phyloP scores from a whole-genome alignment of 805 yeast species.

The Lachancea waltii region DNA sequence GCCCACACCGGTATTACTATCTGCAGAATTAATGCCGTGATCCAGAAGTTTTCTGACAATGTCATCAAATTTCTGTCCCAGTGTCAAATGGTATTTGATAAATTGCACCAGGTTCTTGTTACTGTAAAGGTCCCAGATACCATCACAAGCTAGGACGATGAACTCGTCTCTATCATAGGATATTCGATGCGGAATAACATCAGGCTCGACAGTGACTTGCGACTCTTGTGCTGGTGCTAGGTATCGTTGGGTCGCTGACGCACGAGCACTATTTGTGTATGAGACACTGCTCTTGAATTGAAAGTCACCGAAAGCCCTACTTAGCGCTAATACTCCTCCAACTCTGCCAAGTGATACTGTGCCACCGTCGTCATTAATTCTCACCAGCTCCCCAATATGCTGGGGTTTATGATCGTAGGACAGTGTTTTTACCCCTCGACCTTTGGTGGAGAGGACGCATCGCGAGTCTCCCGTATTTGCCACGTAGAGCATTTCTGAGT shows the following conservation, averaged over 20 bases:
- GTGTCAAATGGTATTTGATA: constrained; percentile 50
- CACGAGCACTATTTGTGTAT: constrained; percentile 34
- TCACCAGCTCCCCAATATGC: constrained; percentile 85
- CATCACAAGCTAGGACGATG: constrained; percentile 72
- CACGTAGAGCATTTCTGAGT: constrained; percentile 42
- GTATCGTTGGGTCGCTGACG: constrained; percentile 11
- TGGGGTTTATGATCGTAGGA: constrained; percentile 89
- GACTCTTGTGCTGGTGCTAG: constrained; percentile 54
- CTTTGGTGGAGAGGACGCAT: constrained; percentile 45
- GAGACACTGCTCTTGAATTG: constrained; percentile 38
- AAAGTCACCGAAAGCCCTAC: constrained; percentile 85
- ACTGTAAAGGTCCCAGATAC: constrained; percentile 70
- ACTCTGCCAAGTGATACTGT: constrained; percentile 90
- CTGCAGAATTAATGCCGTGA: constrained; percentile 63
- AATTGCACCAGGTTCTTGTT: constrained; percentile 47
- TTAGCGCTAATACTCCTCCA: constrained; percentile 87
- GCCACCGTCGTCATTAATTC: constrained; percentile 93
- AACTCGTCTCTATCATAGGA: constrained; percentile 50
- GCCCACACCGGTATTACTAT: constrained; percentile 70
- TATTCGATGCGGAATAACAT: constrained; percentile 51
- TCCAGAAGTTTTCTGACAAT: constrained; percentile 56
- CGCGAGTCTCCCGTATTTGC: constrained; percentile 78
- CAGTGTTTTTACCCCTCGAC: constrained; percentile 51
- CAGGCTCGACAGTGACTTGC: constrained; percentile 77
- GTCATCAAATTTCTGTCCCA: constrained; percentile 53